Conservation (phyloP, 768 basidiomycete species). For the Tulasnella sp. region DNA sequence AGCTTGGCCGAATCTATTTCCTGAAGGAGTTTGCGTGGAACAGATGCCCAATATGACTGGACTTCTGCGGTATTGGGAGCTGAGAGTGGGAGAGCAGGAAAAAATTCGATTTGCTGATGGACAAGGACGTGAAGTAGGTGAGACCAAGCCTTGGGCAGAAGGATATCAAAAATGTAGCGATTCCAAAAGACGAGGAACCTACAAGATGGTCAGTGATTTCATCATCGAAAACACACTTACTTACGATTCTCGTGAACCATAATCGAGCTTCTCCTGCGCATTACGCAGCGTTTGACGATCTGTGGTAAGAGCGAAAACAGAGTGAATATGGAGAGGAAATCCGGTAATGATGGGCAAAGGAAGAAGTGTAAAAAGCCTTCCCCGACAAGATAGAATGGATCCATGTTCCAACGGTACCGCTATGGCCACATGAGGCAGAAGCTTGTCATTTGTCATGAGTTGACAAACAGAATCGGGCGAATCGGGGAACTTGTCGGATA, state of each 20-base stretch:
- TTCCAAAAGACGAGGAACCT: slow-evolving; percentile 41
- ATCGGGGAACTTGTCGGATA: too few relatives aligned
- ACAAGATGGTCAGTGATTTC: not conserved
- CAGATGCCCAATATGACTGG: too few relatives aligned
- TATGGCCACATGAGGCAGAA: slow-evolving; percentile 27
- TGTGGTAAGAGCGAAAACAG: slow-evolving; percentile 34
- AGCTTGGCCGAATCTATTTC: too few relatives aligned
- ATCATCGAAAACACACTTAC: slow-evolving; percentile 14
- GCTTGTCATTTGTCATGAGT: slow-evolving; percentile 31
- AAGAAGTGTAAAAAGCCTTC: slow-evolving; percentile 38
- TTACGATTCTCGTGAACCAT: slow-evolving; percentile 34
- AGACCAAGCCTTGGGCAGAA: slow-evolving; percentile 36
- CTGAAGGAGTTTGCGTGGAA: too few relatives aligned
- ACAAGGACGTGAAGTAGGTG: slow-evolving; percentile 24
- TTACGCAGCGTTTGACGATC: slow-evolving; percentile 37
- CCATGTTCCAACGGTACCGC: slow-evolving; percentile 26
- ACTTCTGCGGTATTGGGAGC: too few relatives aligned
- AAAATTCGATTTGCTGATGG: too few relatives aligned
- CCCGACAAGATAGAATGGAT: slow-evolving; percentile 15
- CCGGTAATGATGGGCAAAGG: slow-evolving; percentile 36
- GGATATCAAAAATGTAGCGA: slow-evolving; percentile 31
- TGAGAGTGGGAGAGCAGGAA: too few relatives aligned
- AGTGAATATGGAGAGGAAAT: slow-evolving; percentile 37
- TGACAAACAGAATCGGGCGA: too few relatives aligned
- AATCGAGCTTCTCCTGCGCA: slow-evolving; percentile 30